These are phyloP conservation scores for Lenzites betulinus DNA, from an alignment of 768 basidiomycete species.

Conservation along the genomic window DNA sequence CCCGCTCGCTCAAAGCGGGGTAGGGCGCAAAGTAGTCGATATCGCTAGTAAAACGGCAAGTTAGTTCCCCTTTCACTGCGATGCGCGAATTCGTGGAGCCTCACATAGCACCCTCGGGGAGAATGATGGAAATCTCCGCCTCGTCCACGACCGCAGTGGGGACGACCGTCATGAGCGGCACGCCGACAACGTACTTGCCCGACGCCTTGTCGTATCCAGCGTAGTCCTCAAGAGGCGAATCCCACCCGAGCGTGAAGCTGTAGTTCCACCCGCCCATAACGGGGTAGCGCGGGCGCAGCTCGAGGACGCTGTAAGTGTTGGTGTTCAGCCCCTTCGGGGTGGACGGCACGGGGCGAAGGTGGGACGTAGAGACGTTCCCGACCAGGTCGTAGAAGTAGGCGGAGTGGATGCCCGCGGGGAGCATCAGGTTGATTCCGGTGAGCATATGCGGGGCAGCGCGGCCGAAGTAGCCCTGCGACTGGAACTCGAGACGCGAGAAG, in stretches of 20 bases:
- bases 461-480: slow-evolving; percentile 71
- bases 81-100: slow-evolving; percentile 29
- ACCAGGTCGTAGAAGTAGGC: slow-evolving; percentile 90
- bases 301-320: slow-evolving; percentile 67
- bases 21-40: slow-evolving; percentile 79
- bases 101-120: slow-evolving; percentile 96
- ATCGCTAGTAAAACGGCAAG: slow-evolving; percentile 53
- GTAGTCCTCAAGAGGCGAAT: slow-evolving; percentile 78
- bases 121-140: slow-evolving; percentile 74
- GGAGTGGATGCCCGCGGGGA: slow-evolving; percentile 80
- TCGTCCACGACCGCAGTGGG: slow-evolving; percentile 81
- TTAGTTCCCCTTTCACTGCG: background rate
- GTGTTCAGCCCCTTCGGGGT: slow-evolving; percentile 55
- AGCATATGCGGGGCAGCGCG: slow-evolving; percentile 70
- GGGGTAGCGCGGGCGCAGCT: slow-evolving; percentile 89
- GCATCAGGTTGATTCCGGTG: slow-evolving; percentile 69
- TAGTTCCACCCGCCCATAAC: slow-evolving; percentile 98
- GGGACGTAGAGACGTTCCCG: slow-evolving; percentile 96
- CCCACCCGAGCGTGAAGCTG: slow-evolving; percentile 91
- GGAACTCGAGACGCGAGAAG: slow-evolving; percentile 90
- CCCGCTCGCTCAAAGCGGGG: slow-evolving; percentile 59
- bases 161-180: slow-evolving; percentile 85
- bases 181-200: slow-evolving; percentile 69
- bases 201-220: slow-evolving; percentile 62
- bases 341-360: slow-evolving; percentile 70